These are phyloP conservation scores for Teratosphaeria gauchensis DNA, from an alignment of 2,329 filamentous ascomycete species.

Conservation along the genomic window DNA sequence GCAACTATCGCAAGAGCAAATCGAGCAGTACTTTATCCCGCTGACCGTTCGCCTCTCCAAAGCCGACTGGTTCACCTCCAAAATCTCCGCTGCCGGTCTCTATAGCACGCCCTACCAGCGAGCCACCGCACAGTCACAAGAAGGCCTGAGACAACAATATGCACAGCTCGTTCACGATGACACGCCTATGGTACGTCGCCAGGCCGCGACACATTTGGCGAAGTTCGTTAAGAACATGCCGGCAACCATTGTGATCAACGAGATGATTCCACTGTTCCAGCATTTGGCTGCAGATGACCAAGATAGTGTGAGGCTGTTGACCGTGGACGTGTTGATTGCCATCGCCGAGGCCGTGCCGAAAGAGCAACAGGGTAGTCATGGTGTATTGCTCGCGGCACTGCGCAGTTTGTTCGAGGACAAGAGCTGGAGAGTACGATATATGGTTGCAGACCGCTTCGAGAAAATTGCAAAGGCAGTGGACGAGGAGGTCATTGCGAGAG, in stretches of 20 bases:
- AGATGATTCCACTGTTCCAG: constrained; percentile 99
- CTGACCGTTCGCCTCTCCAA: constrained; percentile 92
- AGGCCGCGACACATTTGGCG: constrained; percentile 89
- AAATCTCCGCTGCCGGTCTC: constrained; percentile 93
- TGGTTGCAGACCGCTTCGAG: constrained; percentile 97
- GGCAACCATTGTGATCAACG: constrained; percentile 80
- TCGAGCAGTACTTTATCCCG: constrained; percentile 95
- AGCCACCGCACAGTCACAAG: constrained; percentile 77
- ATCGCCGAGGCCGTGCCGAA: constrained; percentile 97
- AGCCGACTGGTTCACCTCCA: constrained; percentile 99
- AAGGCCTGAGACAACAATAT: constrained; percentile 85
- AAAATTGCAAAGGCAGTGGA: constrained; percentile 99
- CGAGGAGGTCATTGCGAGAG: constrained; percentile 86
- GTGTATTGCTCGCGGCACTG: constrained; percentile 79
- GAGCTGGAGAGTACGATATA: constrained; percentile 98
- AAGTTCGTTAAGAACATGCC: constrained; percentile 98
- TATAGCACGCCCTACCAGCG: constrained; percentile 91
- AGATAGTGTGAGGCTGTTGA: constrained; percentile 90
- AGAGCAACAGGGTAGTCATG: constrained; percentile 94
- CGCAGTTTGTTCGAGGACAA: constrained; percentile 96
- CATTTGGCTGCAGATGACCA: constrained; percentile 94
- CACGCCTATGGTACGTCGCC: constrained; percentile 96
- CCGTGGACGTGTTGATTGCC: constrained; percentile 90
- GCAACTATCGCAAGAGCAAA: constrained; percentile 79
- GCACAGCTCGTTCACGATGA: constrained; percentile 92